These are phyloP conservation scores for Kwoniella botswanensis DNA, from an alignment of 768 basidiomycete species.

Conservation along the genomic window DNA sequence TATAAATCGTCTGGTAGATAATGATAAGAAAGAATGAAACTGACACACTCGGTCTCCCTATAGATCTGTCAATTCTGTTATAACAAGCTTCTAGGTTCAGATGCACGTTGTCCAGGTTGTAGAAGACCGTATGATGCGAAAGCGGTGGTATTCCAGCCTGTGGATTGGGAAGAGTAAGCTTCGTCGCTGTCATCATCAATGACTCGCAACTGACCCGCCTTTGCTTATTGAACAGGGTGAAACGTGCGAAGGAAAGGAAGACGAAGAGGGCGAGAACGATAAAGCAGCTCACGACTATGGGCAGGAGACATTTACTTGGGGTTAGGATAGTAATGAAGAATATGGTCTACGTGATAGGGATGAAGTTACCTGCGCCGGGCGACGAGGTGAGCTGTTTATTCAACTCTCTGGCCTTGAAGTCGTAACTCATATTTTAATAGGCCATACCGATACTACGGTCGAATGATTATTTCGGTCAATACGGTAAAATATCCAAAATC, in stretches of 20 bases:
- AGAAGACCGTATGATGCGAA: slow-evolving; percentile 90
- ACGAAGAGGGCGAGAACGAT: slow-evolving; percentile 91
- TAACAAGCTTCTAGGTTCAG: slow-evolving; percentile 97
- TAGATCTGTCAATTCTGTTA: slow-evolving; percentile 99
- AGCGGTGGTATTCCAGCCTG: slow-evolving; percentile 90
- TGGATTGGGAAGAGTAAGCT: slow-evolving; percentile 91
- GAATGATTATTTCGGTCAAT: slow-evolving; percentile 96
- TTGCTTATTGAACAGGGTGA: slow-evolving; percentile 68
- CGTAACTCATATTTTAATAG: slow-evolving; percentile 58
- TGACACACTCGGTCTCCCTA: background rate
- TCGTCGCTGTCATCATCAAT: background rate
- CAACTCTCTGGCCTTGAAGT: background rate
- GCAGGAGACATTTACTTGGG: slow-evolving; percentile 83
- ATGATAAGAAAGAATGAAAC: too few species aligned
- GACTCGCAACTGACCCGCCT: background rate
- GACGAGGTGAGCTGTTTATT: slow-evolving; percentile 75
- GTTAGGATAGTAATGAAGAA: slow-evolving; percentile 96
- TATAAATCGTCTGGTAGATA: too few species aligned
- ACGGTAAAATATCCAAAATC: slow-evolving; percentile 96
- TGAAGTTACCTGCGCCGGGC: slow-evolving; percentile 89
- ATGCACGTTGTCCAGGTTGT: slow-evolving; percentile 95
- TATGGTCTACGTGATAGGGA: slow-evolving; percentile 93
- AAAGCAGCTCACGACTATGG: slow-evolving; percentile 87
- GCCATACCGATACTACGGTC: slow-evolving; percentile 90
- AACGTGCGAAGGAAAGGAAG: slow-evolving; percentile 92